Evolutionary conservation across 1,284 basidiomycete species (phyloP).

Genomic region (Ceratobasidium sp.): DNA sequence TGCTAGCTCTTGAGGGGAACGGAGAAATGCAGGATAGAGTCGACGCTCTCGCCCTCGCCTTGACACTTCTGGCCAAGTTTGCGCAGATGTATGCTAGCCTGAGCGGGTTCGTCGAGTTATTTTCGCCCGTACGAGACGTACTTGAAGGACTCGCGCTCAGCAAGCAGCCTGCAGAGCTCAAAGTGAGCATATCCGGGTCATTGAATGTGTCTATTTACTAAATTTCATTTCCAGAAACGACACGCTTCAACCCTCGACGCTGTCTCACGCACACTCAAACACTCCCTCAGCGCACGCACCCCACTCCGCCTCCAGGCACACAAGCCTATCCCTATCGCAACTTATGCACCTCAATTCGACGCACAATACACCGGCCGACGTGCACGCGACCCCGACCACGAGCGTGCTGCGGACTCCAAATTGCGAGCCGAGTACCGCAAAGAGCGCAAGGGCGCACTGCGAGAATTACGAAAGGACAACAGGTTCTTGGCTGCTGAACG

Average conservation of each 20-base stretch:
- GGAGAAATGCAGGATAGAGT: conserved; percentile 70
- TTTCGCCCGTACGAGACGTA: conserved; percentile 73
- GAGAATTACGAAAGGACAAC: conserved; percentile 96
- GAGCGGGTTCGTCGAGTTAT: conserved; percentile 88
- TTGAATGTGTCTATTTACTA: conserved; percentile 41
- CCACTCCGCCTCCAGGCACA: conserved; percentile 93
- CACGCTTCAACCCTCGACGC: conserved; percentile 61
- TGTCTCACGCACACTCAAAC: conserved; percentile 75
- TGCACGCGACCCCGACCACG: conserved; percentile 91
- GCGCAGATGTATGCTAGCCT: conserved; percentile 82
- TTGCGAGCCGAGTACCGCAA: conserved; percentile 92
- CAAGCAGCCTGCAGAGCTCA: conserved; percentile 66
- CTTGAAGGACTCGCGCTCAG: conserved; percentile 68
- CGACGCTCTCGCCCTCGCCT: conserved; percentile 71
- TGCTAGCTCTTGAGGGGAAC: conserved; percentile 61
- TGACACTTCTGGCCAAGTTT: conserved; percentile 75
- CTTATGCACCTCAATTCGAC: conserved; percentile 96
- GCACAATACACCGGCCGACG: conserved; percentile 84
- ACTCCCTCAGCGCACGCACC: conserved; percentile 77
- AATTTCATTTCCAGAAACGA: conserved; percentile 59
- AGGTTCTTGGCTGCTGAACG: conserved; percentile 92
- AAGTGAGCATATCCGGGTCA: conserved; percentile 62
- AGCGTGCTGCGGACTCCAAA: conserved; percentile 89
- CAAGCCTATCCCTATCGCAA: conserved; percentile 95
- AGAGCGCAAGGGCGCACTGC: conserved; percentile 96